These are phyloP conservation scores for Lasiosphaeria miniovina DNA, from an alignment of 495 filamentous ascomycete genomes.

Conservation along the genomic window DNA sequence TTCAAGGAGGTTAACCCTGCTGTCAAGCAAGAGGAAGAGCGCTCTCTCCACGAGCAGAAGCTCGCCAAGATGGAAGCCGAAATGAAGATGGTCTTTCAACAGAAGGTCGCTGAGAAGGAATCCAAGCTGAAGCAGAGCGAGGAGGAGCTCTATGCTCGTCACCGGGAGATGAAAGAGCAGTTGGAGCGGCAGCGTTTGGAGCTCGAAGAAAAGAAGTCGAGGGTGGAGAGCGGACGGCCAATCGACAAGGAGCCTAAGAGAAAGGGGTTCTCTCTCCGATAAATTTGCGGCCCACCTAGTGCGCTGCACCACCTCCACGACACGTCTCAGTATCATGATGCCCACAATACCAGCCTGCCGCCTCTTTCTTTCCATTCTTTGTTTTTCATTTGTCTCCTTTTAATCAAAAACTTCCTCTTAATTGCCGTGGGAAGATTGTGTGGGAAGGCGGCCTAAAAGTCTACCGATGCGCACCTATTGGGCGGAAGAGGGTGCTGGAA, in stretches of 20 bases:
- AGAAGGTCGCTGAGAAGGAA: constrained; percentile 99
- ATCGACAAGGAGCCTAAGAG: constrained; percentile 93
- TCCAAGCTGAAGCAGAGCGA: constrained; percentile 99
- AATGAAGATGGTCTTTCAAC: constrained; percentile 99
- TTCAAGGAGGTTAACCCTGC: constrained; percentile 99
- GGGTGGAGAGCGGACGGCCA: constrained; percentile 89
- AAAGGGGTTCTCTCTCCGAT: constrained; percentile 98
- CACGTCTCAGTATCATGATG: constrained; percentile 47
- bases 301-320: constrained; percentile 44
- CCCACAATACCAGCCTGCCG: constrained; percentile 49
- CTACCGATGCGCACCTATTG: constrained; percentile 7
- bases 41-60: constrained; percentile 96
- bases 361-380: constrained; percentile 40
- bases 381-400: constrained; percentile 44
- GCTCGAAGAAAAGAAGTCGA: constrained; percentile 93
- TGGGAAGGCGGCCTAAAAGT: constrained; percentile 23
- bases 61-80: constrained; percentile 99
- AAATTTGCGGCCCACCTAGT: constrained; percentile 37
- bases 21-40: constrained; percentile 99
- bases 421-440: constrained; percentile 36
- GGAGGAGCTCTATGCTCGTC: constrained; percentile 95
- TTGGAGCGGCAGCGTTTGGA: constrained; percentile 90
- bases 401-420: constrained; percentile 47
- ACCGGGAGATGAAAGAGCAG: constrained; percentile 99
- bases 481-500: constrained; percentile 11